These are phyloP conservation scores for Cryptococcus floricola DNA, from an alignment of 1,284 basidiomycete genomes.

Conservation along the genomic window DNA sequence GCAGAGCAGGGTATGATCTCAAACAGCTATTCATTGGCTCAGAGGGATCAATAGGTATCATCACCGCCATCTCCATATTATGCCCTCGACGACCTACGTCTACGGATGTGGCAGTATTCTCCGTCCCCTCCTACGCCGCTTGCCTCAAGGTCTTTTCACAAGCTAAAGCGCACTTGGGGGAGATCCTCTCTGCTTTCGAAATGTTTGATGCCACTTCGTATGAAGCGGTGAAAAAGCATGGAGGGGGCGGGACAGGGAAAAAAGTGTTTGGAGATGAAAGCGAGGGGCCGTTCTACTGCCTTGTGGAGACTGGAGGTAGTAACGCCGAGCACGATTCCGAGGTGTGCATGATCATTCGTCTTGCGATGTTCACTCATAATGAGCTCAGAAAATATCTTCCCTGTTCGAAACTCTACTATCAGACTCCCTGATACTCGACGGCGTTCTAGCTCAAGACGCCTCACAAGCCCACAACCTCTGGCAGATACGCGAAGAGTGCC, in stretches of 20 bases:
- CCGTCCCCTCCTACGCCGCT: conserved; percentile 53
- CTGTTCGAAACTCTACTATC: conserved; percentile 78
- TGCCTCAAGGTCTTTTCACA: conserved; percentile 55
- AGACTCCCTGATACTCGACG: conserved; percentile 77
- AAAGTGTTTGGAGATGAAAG: conserved; percentile 52
- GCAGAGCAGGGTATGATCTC: conserved; percentile 76
- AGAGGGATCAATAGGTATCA: conserved; percentile 91
- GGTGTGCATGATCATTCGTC: conserved; percentile 51
- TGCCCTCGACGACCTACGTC: conserved; percentile 82
- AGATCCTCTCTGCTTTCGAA: conserved; percentile 97
- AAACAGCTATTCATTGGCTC: conserved; percentile 98
- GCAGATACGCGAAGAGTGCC: conserved; percentile 86
- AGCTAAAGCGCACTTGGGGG: conserved; percentile 68
- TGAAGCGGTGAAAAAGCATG: conserved; percentile 33
- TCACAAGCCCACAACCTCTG: conserved; percentile 85
- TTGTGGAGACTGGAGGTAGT: conserved; percentile 91
- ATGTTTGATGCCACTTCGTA: conserved; percentile 75
- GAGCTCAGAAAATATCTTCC: conserved; percentile 71
- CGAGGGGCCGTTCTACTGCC: conserved; percentile 79
- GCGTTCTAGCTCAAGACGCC: conserved; percentile 87
- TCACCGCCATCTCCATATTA: conserved; percentile 91
- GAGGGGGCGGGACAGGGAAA: conserved; percentile 25
- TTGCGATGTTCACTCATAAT: no score
- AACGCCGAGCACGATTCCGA: conserved; percentile 92
- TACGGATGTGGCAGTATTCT: conserved; percentile 56